A percentile compares a stretch with the other conserved stretches of the same genome.
phyloP scores from a whole-genome alignment of 2,329 filamentous ascomycete species.

The Lachnellula cervina region DNA sequence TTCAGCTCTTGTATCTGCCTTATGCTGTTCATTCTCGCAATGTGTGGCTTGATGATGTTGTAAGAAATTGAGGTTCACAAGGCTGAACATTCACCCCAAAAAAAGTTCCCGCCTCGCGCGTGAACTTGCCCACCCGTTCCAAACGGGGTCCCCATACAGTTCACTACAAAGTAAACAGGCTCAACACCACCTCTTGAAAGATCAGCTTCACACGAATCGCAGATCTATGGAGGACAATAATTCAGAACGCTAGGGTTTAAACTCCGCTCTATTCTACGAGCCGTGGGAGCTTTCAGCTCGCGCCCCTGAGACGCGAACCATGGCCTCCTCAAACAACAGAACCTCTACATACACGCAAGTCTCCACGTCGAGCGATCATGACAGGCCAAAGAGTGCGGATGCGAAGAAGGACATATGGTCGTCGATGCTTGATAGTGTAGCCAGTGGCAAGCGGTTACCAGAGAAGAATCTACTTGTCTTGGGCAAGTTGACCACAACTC shows the following conservation, averaged over 20 bases:
- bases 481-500: constrained; percentile 47
- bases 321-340: constrained; percentile 29
- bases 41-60: constrained; percentile 15
- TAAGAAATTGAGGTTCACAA: background rate
- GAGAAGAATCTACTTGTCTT: constrained; percentile 89
- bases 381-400: constrained; percentile 59
- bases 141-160: too few relatives aligned
- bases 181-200: background rate
- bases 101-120: constrained; percentile 2
- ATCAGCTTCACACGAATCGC: background rate
- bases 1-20: constrained; percentile 90
- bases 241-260: too few relatives aligned
- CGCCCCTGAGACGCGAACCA: constrained; percentile 20
- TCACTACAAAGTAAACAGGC: too few relatives aligned
- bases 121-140: too few relatives aligned
- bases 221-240: background rate
- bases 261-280: too few relatives aligned
- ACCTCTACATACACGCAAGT: constrained; percentile 46
- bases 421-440: constrained; percentile 84
- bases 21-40: constrained; percentile 76
- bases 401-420: constrained; percentile 88
- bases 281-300: background rate
- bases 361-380: constrained; percentile 48
- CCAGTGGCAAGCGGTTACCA: constrained; percentile 81
- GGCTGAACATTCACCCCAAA: background rate